A percentile compares a stretch with the other conserved stretches of the same genome.
phyloP scores from a whole-genome alignment of 345 rosid species.

The Triadica sebifera region DNA sequence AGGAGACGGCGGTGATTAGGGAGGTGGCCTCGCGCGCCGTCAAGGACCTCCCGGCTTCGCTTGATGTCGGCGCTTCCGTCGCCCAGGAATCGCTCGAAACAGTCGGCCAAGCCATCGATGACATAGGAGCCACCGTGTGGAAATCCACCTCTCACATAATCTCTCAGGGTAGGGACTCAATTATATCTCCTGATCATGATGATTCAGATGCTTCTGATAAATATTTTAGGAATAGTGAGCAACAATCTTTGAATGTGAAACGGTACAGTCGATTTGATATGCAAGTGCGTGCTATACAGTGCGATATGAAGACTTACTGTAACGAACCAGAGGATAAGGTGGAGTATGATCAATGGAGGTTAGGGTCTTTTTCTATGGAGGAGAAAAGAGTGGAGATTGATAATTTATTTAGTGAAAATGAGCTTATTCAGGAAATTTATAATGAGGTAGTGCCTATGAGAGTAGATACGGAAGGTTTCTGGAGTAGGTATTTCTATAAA shows the following conservation, averaged over 20 bases:
- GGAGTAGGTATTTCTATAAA: slow-evolving; percentile 63
- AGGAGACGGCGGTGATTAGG: slow-evolving; percentile 63
- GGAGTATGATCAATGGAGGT: slow-evolving; percentile 55
- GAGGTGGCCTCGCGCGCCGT: slow-evolving; percentile 76
- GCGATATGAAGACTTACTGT: slow-evolving; percentile 46
- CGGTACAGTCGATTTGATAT: slow-evolving; percentile 66
- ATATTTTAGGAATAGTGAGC: slow-evolving; percentile 11
- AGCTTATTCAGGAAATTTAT: slow-evolving; percentile 40
- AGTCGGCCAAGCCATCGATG: slow-evolving; percentile 77
- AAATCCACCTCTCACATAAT: slow-evolving; percentile 71
- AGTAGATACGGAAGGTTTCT: slow-evolving; percentile 51
- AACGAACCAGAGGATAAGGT: slow-evolving; percentile 51
- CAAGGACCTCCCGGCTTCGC: slow-evolving; percentile 54
- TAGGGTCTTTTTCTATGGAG: slow-evolving; percentile 43
- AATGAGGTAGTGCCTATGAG: slow-evolving; percentile 38
- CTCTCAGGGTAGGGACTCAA: slow-evolving; percentile 56
- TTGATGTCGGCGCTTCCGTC: slow-evolving; percentile 69
- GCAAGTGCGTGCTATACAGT: slow-evolving; percentile 54
- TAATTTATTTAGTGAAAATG: slow-evolving; percentile 34
- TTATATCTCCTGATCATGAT: slow-evolving; percentile 21
- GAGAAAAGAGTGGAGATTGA: slow-evolving; percentile 45
- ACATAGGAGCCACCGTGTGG: slow-evolving; percentile 71
- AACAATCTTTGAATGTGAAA: slow-evolving; percentile 24
- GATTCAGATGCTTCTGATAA: slow-evolving; percentile 27
- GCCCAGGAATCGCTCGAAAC: slow-evolving; percentile 78